Base-by-base conservation (phyloP, 371 early-diverging fungal genomes). In the Mortierella sp. region DNA sequence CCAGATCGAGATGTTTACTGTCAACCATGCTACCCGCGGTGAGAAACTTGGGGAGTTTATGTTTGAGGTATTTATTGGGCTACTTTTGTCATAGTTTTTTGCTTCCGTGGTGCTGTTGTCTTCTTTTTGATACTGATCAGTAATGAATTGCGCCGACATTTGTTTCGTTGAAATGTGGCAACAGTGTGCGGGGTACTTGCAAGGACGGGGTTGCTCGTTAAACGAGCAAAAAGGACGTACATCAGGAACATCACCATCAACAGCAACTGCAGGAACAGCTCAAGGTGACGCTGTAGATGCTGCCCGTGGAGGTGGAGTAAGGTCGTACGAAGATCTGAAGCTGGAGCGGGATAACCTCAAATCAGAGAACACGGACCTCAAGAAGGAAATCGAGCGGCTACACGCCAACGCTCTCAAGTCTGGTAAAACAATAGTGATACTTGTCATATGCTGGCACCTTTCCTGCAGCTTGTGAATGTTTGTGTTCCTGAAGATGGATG, bases 21-120 rank as follows among this genome's bases (percentile, higher is more conserved):
- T 84, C 29, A 84, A 63, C 44, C 85, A 84, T 71, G 46, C 85
- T 10, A 76, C 41, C 32, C 81, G 85, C 18, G 70, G 79, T 44
- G 81, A 78, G 43, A 84, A 84, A 49, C 41, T 80, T 38, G 75
- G 82, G 29, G 86, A 76, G 55, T 82, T 86, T 29, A 72, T 86
- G 78, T 86, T 86, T 77, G 86, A 86, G 81, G 85, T 79, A 83
- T 5, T 29, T 38, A 46, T 14, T 46, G 48, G 14, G 12, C 14
- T 44, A 14, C 48, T 46, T 10, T 12, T 46, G 3, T 46, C 12
- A 63, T 54, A 27, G 14, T 24, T 48, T 70, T 58, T 46, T 12
- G 43, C 14, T 70, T 24, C 14, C 6, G 24, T 68, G 21, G 54
- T 54, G 58, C 8, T 6, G 11, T 49, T 60, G 38, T 11, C 48